phyloP scores from a whole-genome alignment of 2,329 filamentous ascomycete genomes.

The Phialophora expanda region DNA sequence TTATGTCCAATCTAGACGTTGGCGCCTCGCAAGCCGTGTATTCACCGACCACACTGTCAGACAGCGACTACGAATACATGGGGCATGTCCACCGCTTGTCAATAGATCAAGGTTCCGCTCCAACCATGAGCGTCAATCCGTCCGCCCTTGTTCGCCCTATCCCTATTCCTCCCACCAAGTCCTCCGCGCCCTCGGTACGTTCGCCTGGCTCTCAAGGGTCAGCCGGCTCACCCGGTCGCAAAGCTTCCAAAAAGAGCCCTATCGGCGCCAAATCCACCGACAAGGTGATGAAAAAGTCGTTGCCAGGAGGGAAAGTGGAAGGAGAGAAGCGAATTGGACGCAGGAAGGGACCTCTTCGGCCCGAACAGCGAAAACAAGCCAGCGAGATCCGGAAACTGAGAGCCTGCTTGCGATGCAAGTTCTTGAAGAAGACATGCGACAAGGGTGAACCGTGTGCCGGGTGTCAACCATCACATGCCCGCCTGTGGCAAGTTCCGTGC shows the following conservation, averaged over 20 bases:
- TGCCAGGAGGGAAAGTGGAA: constrained; percentile 77
- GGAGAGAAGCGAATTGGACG: constrained; percentile 92
- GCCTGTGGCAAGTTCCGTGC: constrained; percentile 96
- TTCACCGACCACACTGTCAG: constrained; percentile 80
- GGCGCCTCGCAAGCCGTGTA: constrained; percentile 75
- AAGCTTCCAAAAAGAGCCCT: constrained; percentile 72
- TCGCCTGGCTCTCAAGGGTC: constrained; percentile 68
- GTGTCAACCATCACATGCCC: constrained; percentile 92
- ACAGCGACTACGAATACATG: constrained; percentile 63
- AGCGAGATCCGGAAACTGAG: constrained; percentile 95
- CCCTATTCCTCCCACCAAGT: constrained; percentile 54
- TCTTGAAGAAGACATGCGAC: constrained; percentile 98
- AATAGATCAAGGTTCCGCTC: constrained; percentile 49
- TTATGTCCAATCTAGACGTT: constrained; percentile 81
- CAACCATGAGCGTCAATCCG: constrained; percentile 65
- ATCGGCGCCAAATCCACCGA: constrained; percentile 81
- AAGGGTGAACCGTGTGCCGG: constrained; percentile 95
- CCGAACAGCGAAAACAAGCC: constrained; percentile 93
- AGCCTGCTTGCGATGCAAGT: constrained; percentile 94
- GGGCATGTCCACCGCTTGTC: constrained; percentile 48
- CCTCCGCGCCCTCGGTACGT: constrained; percentile 61
- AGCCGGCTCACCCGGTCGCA: constrained; percentile 68
- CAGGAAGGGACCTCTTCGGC: constrained; percentile 84
- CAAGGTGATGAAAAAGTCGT: constrained; percentile 77
- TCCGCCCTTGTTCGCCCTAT: constrained; percentile 71